Evolutionary conservation across 169 alveolate genomes (phyloP).

Genomic region (Babesia ovis): DNA sequence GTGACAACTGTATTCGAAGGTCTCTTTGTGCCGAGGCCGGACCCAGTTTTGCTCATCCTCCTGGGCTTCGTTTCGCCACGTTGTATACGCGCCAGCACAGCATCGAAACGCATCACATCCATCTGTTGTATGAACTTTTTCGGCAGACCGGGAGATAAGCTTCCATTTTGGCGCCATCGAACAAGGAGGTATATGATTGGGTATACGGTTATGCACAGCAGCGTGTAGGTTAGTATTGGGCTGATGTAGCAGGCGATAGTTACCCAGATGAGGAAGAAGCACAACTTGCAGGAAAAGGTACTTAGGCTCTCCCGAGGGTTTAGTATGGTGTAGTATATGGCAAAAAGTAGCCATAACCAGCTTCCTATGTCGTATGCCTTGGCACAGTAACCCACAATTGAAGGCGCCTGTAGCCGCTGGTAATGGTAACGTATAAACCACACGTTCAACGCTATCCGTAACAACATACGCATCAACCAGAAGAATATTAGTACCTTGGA

Average conservation of each 20-base stretch:
- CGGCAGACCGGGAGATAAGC: slow-evolving; percentile 44
- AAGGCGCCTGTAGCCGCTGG: background rate
- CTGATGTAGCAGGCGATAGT: slow-evolving; percentile 46
- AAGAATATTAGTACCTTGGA: slow-evolving; percentile 39
- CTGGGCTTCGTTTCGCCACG: background rate
- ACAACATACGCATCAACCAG: slow-evolving; percentile 49
- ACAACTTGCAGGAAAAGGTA: slow-evolving; percentile 31
- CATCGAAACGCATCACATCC: slow-evolving; percentile 60
- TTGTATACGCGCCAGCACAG: slow-evolving; percentile 20
- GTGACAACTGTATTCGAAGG: background rate
- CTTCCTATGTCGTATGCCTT: slow-evolving; percentile 20
- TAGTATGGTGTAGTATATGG: slow-evolving; percentile 27
- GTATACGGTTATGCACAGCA: slow-evolving; percentile 25
- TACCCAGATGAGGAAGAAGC: slow-evolving; percentile 50
- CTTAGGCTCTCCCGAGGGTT: slow-evolving; percentile 34
- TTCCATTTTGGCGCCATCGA: slow-evolving; percentile 33
- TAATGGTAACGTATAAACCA: slow-evolving; percentile 48
- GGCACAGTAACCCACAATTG: background rate
- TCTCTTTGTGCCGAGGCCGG: background rate
- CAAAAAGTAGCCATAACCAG: slow-evolving; percentile 36
- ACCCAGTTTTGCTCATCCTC: background rate
- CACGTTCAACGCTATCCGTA: slow-evolving; percentile 16
- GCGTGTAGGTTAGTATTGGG: slow-evolving; percentile 48
- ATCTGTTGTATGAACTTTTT: slow-evolving; percentile 53
- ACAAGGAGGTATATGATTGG: slow-evolving; percentile 18